Evolutionary conservation across 169 alveolate genomes (phyloP), one percentile per base, ranked within the genome.

Genomic region (Eimeria nieschulzi): DNA sequence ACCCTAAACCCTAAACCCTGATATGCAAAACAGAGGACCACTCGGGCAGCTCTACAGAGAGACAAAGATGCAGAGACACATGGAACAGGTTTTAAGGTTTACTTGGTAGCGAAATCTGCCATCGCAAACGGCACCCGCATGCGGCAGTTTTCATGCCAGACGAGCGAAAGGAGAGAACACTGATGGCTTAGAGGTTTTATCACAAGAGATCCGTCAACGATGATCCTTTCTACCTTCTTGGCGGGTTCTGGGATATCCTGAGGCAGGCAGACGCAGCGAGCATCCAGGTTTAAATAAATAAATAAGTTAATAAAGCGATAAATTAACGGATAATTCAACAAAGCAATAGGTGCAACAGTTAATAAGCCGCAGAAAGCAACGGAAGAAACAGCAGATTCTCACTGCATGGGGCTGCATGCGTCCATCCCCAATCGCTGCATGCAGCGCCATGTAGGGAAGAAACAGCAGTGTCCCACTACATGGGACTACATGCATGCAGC

Each of bases 111-210:
- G 23, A 87, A 87, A 26, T 87, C 92, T 26, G 64, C 87, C 92
- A 87, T 72, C n/a, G 33, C 54, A 53, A 75, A n/a, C 9, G 92
- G 92, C 33, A 87, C 84, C 82, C 71, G 92, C 92, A 87, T 87
- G 79, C 92, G 79, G 87, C 92, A 87, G 87, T 87, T 87, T 21
- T 73, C 86, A 39, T 87, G 92, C 92, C 92, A 87, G 23, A 87
- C 61, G 56, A 87, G 87, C 19, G 87, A 63, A 1, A 75, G 33
- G 19, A 61, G 71, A 19, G 92, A 73, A 46, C 71, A 56, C 63
- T 87, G 26, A 79, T 70, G 66, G 39, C 82, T 70, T 5, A 59
- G 79, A 59, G 92, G 92, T 13, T 25, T n/a, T 64, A 87, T 87
- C 73, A 87, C 92, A 21, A 87, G 46, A 26, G 75, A 72, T 6